Evolutionary conservation across 495 filamentous ascomycete genomes (phyloP).

Genomic region (Thozetella sp.): DNA sequence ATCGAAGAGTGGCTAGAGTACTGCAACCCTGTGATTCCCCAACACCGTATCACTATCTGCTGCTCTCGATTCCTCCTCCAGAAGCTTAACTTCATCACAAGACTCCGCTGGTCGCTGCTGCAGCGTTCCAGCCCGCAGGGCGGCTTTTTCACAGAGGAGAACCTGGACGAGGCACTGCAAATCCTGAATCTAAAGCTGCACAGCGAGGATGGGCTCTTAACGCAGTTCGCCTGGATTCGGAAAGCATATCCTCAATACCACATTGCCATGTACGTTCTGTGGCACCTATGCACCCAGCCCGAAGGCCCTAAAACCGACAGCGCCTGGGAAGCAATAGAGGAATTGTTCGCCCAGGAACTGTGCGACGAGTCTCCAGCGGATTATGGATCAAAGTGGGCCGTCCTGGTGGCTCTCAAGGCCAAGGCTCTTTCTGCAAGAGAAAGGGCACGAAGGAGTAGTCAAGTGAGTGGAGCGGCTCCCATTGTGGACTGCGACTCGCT

Average conservation of each 20-base stretch:
- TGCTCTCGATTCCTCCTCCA: slow-evolving; percentile 6
- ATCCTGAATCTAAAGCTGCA: slow-evolving; percentile 7
- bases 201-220: slow-evolving; percentile 9
- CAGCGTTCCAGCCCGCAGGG: not conserved
- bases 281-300: slow-evolving; percentile 14
- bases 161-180: slow-evolving; percentile 5
- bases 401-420: not conserved
- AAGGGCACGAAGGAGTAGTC: too few relatives aligned
- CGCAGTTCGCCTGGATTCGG: slow-evolving; percentile 6
- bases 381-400: not conserved
- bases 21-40: slow-evolving; percentile 12
- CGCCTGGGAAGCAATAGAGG: slow-evolving; percentile 8
- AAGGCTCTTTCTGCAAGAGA: not conserved
- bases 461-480: too few relatives aligned
- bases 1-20: slow-evolving; percentile 2
- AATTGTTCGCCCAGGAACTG: slow-evolving; percentile 4
- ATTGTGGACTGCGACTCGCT: too few relatives aligned
- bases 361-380: not conserved
- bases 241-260: slow-evolving; percentile 12
- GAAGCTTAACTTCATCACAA: slow-evolving; percentile 11
- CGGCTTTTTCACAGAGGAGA: slow-evolving; percentile 7
- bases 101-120: slow-evolving; percentile 4
- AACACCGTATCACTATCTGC: slow-evolving; percentile 5
- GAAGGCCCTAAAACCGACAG: slow-evolving; percentile 3
- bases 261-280: slow-evolving; percentile 9